Evolutionary conservation across 257 asterid genomes (phyloP), one percentile per base, ranked within the genome.

Genomic region (Haberlea rhodopensis): DNA sequence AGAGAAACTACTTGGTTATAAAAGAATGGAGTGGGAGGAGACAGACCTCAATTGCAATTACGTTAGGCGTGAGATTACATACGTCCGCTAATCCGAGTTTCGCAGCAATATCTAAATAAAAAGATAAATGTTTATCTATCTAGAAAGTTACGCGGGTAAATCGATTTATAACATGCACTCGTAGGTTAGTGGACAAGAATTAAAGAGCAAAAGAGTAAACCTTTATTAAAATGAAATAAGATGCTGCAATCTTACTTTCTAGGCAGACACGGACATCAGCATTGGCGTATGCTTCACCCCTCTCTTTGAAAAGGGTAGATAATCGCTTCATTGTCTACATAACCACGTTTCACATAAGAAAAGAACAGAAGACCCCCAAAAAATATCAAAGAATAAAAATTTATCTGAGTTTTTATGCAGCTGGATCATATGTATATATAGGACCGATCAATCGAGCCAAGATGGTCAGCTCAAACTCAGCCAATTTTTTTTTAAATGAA

Each of bases 241-340:
- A 21, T 43, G 43, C 21, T 19, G 69, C 53, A 64, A 32, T 23
- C 94, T 15, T 84, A 94, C 96, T 77, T 80, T 86, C 85, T 18
- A 94, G 79, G 65, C 89, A 84, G 51, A 90, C 95, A 74, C 81
- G 81, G 21, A 80, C 87, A 65, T 79, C 84, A 1, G 96, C 95
- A 55, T 84, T 87, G 56, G 79, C 80, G 71, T 94, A 94, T 34
- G 91, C 85, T 71, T 86, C 95, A 26, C 95, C 95, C 74, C 96
- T 83, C 71, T 83, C 89, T 68, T 87, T 78, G 22, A 77, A 75
- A 62, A 94, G 94, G 54, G 76, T 49, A 40, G 83, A 76, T 71
- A 87, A 75, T 60, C 87, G 89, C 57, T 82, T 81, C 80, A 86
- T 78, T 31, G 97, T 82, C 99, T 90, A 60, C 69, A 79, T 10